Conservation (phyloP, 2,329 filamentous ascomycete genomes). For the Capronia americana region DNA sequence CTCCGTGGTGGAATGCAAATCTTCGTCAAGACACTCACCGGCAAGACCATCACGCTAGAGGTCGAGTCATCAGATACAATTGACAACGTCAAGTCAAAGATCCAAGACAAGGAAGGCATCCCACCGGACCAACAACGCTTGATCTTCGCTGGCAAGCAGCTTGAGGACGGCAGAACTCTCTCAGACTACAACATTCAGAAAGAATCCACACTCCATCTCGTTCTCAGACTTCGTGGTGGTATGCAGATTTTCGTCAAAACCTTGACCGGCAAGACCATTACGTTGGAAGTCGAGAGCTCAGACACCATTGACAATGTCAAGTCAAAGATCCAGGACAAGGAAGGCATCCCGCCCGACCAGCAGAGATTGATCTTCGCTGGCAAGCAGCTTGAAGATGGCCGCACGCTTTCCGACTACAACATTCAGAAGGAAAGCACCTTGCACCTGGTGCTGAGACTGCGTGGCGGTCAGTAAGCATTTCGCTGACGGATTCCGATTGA, state of each 20-base stretch:
- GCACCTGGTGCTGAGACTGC: conserved; percentile 68
- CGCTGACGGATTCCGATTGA: conserved; percentile 12
- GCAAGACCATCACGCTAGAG: conserved; percentile 93
- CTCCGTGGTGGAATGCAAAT: conserved; percentile 79
- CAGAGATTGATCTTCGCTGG: conserved; percentile 74
- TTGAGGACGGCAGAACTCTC: conserved; percentile 89
- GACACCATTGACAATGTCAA: conserved; percentile 76
- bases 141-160: conserved; percentile 91
- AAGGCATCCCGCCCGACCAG: conserved; percentile 74
- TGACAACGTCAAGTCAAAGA: conserved; percentile 94
- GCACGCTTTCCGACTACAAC: conserved; percentile 61
- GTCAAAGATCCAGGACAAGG: conserved; percentile 80
- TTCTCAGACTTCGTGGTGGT: conserved; percentile 80
- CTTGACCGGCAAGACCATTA: conserved; percentile 75
- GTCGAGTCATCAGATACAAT: conserved; percentile 90
- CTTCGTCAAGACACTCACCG: conserved; percentile 66
- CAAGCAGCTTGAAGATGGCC: conserved; percentile 65
- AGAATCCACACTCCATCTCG: conserved; percentile 80
- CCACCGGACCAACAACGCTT: conserved; percentile 93
- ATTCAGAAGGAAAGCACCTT: conserved; percentile 68
- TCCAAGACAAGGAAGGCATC: conserved; percentile 81
- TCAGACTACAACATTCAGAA: conserved; percentile 98
- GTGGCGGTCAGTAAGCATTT: conserved; percentile 52
- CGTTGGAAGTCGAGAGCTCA: conserved; percentile 70
- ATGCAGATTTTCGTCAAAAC: conserved; percentile 89